phyloP scores from a whole-genome alignment of 495 filamentous ascomycete species.

The Podospora pseudoanserina region DNA sequence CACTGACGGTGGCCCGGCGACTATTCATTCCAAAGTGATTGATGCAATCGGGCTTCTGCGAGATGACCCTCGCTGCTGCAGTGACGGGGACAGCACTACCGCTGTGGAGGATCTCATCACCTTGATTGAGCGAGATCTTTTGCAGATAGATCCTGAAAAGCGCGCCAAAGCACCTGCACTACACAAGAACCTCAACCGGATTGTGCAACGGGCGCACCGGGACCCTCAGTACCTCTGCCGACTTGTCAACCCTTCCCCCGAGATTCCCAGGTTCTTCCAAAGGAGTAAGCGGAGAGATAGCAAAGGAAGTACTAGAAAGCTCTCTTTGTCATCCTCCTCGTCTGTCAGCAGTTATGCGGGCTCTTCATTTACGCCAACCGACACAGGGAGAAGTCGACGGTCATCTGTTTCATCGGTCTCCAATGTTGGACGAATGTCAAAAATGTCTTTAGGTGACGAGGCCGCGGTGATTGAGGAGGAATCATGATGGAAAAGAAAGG shows the following conservation, averaged over 20 bases:
- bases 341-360: neutral
- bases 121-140: conserved; percentile 13
- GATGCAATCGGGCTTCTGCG: conserved; percentile 2
- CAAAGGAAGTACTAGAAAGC: neutral
- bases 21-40: conserved; percentile 9
- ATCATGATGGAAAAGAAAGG: neutral
- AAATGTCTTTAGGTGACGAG: neutral
- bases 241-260: neutral
- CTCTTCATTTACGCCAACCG: neutral
- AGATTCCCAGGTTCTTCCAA: conserved; percentile 4
- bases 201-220: neutral
- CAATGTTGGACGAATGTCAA: neutral
- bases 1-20: neutral
- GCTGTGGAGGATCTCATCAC: conserved; percentile 9
- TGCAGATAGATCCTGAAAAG: conserved; percentile 4
- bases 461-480: neutral
- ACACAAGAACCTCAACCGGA: conserved; percentile 1
- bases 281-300: neutral
- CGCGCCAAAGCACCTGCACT: conserved; percentile 13
- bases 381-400: neutral
- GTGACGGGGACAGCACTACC: neutral
- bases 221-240: conserved; percentile 3
- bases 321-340: neutral
- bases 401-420: neutral
- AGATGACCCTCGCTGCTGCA: neutral